Evolutionary conservation across 2,329 filamentous ascomycete genomes (phyloP), one percentile per base, ranked within the genome.

Genomic region (Penicillium polonicum): DNA sequence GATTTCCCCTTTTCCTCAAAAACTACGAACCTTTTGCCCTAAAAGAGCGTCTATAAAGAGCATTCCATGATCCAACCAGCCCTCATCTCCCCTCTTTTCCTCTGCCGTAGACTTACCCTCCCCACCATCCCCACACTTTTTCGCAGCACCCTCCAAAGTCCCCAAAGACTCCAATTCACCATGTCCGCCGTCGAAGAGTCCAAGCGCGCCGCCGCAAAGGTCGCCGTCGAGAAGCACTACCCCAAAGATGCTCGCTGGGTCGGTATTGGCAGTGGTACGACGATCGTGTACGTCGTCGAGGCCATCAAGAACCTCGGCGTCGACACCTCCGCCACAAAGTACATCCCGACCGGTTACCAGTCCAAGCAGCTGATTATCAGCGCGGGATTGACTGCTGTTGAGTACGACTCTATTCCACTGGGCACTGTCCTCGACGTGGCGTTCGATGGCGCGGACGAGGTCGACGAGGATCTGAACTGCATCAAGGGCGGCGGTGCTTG

Each of bases 401-500:
- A 87, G 65, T 90, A 96, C 68, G 89, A 93, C 69, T 85, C 88
- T 59, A 79, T 95, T 17, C 88, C 89, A 1, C 72, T 81, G 41
- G 81, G 82, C 53, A 78, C 79, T 15, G 74, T 87, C 71, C 83
- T 99, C 29, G 93, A 97, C 69, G 89, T 97, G 19, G 90, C 90
- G 49, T 99, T 99, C 72, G 94, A 99, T 71, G 94, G 94, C 53
- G 94, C 94, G 4, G 94, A 99, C 73, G 94, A 99, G 79, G 92
- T 99, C 33, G 94, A 99, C 72, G 87, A 91, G 46, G 90, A 95
- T 52, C 79, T 99, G 59, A 99, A 97, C 77, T 91, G 93, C 72
- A 97, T 99, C 80, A 97, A 97, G 80, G 94, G 94, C 54, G 94
- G 94, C 49, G 94, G 94, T 58, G 94, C 92, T n/a, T 99, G 94